Evolutionary conservation across 148 eudicot species (phyloP).

Genomic region (Nyssa sinensis): DNA sequence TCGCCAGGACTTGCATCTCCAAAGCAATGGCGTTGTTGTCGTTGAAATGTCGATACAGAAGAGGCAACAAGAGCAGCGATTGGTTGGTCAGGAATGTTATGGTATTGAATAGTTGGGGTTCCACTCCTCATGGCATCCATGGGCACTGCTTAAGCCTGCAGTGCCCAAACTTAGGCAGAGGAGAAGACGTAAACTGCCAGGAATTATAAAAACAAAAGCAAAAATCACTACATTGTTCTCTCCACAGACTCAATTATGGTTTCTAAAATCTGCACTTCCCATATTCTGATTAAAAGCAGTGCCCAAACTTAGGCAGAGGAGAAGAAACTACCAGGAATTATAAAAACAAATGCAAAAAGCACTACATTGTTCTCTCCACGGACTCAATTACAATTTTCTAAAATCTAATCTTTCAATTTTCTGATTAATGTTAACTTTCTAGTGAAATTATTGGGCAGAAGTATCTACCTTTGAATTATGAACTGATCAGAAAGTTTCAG

Average conservation of each 20-base stretch:
- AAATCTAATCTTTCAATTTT: too few species aligned
- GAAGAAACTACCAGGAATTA: conserved; percentile 16
- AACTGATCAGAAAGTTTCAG: conserved; percentile 30
- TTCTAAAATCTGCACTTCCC: too few species aligned
- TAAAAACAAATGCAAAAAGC: conserved; percentile 14
- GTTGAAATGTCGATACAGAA: conserved; percentile 45
- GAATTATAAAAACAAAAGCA: conserved; percentile 7
- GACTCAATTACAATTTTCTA: background rate
- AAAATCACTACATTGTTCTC: conserved; percentile 11
- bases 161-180: conserved; percentile 49
- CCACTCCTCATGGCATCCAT: conserved; percentile 87
- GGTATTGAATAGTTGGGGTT: conserved; percentile 60
- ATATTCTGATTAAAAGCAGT: too few species aligned
- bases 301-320: conserved; percentile 39
- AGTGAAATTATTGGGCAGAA: conserved; percentile 1
- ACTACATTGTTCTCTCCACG: background rate
- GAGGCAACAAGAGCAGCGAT: conserved; percentile 45
- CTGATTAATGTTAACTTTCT: conserved; percentile 2
- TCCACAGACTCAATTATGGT: background rate
- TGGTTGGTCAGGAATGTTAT: conserved; percentile 75
- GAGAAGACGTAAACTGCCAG: conserved; percentile 17
- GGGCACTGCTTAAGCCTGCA: conserved; percentile 66
- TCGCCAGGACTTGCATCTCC: conserved; percentile 79
- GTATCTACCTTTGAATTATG: conserved; percentile 40
- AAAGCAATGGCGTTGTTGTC: conserved; percentile 79